phyloP scores from a whole-genome alignment of 768 basidiomycete genomes.

The Collybia nuda region DNA sequence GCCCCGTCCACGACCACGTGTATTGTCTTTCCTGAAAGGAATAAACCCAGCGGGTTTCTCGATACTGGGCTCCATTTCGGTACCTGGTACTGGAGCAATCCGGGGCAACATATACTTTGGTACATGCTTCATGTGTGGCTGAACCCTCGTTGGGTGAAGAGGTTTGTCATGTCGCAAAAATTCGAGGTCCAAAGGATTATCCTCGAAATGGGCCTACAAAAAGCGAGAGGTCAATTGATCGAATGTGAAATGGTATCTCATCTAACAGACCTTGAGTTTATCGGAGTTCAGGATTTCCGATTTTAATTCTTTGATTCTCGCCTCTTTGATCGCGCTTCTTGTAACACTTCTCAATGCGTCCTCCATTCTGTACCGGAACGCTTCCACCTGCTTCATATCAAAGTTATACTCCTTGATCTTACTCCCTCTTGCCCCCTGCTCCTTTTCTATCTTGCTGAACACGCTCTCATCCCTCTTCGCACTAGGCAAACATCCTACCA shows the following conservation, averaged over 20 bases:
- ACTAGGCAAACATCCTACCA: slow-evolving; percentile 66
- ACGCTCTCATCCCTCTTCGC: slow-evolving; percentile 76
- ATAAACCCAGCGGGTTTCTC: slow-evolving; percentile 55
- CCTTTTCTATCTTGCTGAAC: slow-evolving; percentile 74
- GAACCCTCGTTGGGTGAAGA: slow-evolving; percentile 84
- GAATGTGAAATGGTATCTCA: background rate
- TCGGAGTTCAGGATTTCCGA: slow-evolving; percentile 93
- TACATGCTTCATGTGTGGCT: slow-evolving; percentile 94
- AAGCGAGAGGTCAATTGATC: background rate
- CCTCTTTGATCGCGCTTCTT: slow-evolving; percentile 82
- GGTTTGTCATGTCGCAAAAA: slow-evolving; percentile 94
- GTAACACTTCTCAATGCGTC: slow-evolving; percentile 92
- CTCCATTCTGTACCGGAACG: slow-evolving; percentile 97
- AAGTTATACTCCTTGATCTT: slow-evolving; percentile 89
- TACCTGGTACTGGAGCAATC: slow-evolving; percentile 59
- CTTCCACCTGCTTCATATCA: slow-evolving; percentile 94
- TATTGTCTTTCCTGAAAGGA: slow-evolving; percentile 64
- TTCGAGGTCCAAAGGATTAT: slow-evolving; percentile 91
- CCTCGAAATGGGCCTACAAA: slow-evolving; percentile 91
- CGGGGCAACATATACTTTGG: slow-evolving; percentile 90
- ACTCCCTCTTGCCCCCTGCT: slow-evolving; percentile 61
- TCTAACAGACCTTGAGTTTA: slow-evolving; percentile 82
- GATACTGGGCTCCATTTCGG: slow-evolving; percentile 24
- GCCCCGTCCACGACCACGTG: slow-evolving; percentile 54
- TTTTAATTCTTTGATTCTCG: slow-evolving; percentile 91